A percentile compares a stretch with the other conserved stretches of the same genome.
Evolutionary conservation across 2,329 filamentous ascomycete genomes (phyloP).

Genomic region (Phyllosticta citriasiana): DNA sequence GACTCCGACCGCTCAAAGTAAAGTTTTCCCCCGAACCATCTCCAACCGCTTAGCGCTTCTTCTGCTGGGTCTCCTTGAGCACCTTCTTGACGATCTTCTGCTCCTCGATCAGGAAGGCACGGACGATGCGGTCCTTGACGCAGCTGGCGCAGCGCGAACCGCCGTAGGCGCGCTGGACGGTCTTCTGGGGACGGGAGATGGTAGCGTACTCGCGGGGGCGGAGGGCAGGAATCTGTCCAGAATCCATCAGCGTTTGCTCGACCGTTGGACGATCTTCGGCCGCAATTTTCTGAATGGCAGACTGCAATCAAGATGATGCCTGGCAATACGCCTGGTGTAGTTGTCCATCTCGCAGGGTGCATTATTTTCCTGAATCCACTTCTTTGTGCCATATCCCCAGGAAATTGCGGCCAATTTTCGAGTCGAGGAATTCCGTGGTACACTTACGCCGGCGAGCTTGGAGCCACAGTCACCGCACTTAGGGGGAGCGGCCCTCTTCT

Average conservation of each 20-base stretch:
- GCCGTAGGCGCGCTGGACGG: constrained; percentile 95
- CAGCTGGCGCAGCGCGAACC: constrained; percentile 98
- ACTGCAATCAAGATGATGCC: not conserved
- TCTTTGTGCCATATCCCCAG: not conserved
- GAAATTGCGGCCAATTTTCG: not conserved
- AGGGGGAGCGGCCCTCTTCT: constrained; percentile 96
- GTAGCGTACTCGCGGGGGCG: constrained; percentile 95
- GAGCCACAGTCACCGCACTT: constrained; percentile 90
- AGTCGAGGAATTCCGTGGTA: not conserved
- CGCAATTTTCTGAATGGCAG: not conserved
- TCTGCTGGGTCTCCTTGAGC: constrained; percentile 92
- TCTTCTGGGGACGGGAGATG: constrained; percentile 99
- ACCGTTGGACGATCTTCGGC: not conserved
- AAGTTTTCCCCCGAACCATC: constrained; percentile 3
- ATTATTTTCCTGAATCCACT: too few relatives aligned
- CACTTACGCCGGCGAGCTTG: constrained; percentile 96
- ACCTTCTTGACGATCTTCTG: constrained; percentile 99
- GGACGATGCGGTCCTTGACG: constrained; percentile 94
- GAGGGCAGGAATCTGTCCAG: constrained; percentile 76
- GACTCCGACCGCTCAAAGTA: constrained; percentile 11
- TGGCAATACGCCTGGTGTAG: not conserved
- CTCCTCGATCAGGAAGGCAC: constrained; percentile 99
- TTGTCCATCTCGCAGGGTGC: not conserved
- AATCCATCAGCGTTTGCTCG: not conserved
- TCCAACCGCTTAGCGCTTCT: constrained; percentile 40